A percentile compares a stretch with the other conserved stretches of the same genome.
Conservation (phyloP, 495 filamentous ascomycete species). For the Trichocladium uniseriatum region DNA sequence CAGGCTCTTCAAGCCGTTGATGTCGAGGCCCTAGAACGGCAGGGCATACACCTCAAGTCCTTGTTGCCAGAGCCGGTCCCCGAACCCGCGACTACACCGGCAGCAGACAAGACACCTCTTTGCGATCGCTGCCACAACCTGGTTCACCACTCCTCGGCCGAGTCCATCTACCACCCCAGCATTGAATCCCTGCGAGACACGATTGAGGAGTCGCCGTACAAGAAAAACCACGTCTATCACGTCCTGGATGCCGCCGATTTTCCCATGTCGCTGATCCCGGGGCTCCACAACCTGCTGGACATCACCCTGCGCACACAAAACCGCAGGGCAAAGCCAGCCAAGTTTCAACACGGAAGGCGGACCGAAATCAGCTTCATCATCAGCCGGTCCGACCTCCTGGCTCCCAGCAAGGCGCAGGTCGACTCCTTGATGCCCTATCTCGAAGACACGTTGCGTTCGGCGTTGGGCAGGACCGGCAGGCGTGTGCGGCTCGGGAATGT, state of each 20-base stretch:
- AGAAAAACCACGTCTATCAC: slow-evolving; percentile 88
- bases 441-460: slow-evolving; percentile 58
- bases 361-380: slow-evolving; percentile 81
- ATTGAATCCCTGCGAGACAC: slow-evolving; percentile 68
- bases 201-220: slow-evolving; percentile 77
- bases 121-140: slow-evolving; percentile 85
- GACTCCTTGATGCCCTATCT: slow-evolving; percentile 77
- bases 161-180: slow-evolving; percentile 65
- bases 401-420: slow-evolving; percentile 68
- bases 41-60: slow-evolving; percentile 33
- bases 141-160: slow-evolving; percentile 59
- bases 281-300: slow-evolving; percentile 44
- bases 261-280: slow-evolving; percentile 76
- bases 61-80: slow-evolving; percentile 19
- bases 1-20: slow-evolving; percentile 34
- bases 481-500: slow-evolving; percentile 73
- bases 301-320: slow-evolving; percentile 64
- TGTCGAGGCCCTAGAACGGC: slow-evolving; percentile 30
- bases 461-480: slow-evolving; percentile 50
- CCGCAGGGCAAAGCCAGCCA: slow-evolving; percentile 54
- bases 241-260: slow-evolving; percentile 98
- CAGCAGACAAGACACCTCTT: slow-evolving; percentile 34
- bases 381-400: slow-evolving; percentile 78
- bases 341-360: slow-evolving; percentile 50
- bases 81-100: background rate